Conservation (phyloP, 768 basidiomycete genomes). For the Lactifluus rugatus region DNA sequence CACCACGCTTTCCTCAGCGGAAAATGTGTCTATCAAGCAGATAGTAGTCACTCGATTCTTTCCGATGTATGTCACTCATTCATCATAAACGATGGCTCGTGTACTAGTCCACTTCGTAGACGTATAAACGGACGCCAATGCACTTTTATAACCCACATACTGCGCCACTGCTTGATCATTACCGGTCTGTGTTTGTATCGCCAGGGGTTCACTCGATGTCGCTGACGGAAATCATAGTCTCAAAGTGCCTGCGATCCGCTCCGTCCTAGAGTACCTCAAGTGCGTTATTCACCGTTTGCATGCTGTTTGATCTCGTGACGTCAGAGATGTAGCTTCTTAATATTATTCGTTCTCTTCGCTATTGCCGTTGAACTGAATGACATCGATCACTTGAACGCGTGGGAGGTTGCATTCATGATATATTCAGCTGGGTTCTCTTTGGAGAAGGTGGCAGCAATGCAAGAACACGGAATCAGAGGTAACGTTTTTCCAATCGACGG, state of each 20-base stretch:
- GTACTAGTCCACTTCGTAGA: slow-evolving; percentile 36
- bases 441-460: slow-evolving; percentile 90
- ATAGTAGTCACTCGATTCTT: slow-evolving; percentile 80
- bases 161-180: slow-evolving; percentile 91
- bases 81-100: not conserved
- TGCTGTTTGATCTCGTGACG: not conserved
- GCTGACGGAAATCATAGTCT: slow-evolving; percentile 37
- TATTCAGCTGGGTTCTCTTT: slow-evolving; percentile 77
- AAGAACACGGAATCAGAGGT: slow-evolving; percentile 92
- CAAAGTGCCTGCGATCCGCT: slow-evolving; percentile 88
- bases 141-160: slow-evolving; percentile 93
- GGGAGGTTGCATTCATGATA: slow-evolving; percentile 70
- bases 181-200: slow-evolving; percentile 43
- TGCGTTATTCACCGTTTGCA: slow-evolving; percentile 26
- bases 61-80: slow-evolving; percentile 54
- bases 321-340: slow-evolving; percentile 49
- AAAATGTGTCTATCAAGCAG: slow-evolving; percentile 83
- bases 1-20: slow-evolving; percentile 40
- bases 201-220: not conserved
- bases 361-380: slow-evolving; percentile 70
- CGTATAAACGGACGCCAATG: slow-evolving; percentile 85
- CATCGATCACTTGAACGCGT: slow-evolving; percentile 46
- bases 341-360: slow-evolving; percentile 71
- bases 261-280: slow-evolving; percentile 86
- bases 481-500: not conserved